Conservation (phyloP, 257 asterid genomes). For the Petunia axillaris region DNA sequence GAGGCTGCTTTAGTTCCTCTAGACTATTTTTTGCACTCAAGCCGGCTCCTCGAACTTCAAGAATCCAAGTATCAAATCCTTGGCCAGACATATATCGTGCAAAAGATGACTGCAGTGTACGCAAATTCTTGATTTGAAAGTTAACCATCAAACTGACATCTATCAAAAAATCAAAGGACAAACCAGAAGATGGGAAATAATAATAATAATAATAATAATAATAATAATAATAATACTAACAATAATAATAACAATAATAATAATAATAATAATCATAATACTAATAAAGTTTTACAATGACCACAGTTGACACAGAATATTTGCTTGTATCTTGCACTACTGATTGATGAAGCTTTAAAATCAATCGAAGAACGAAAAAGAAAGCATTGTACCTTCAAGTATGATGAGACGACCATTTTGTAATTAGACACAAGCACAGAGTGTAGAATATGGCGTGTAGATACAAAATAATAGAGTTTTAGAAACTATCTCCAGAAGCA, state of each 20-base stretch:
- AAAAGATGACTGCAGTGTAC: slow-evolving; percentile 83
- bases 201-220: too few species aligned
- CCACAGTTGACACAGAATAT: background rate
- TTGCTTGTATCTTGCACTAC: slow-evolving; percentile 3
- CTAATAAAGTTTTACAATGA: background rate
- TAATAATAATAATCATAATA: too few species aligned
- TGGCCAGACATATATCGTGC: slow-evolving; percentile 97
- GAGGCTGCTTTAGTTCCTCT: background rate
- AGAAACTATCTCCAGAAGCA: background rate
- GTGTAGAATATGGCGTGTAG: background rate
- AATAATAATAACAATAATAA: too few species aligned
- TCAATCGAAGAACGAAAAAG: slow-evolving; percentile 7
- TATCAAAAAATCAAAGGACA: background rate
- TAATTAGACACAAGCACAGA: slow-evolving; percentile 8
- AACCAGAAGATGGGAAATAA: slow-evolving; percentile 19
- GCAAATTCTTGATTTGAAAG: slow-evolving; percentile 4
- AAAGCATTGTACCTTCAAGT: background rate
- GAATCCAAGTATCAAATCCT: slow-evolving; percentile 98
- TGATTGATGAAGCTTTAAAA: background rate
- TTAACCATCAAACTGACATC: background rate
- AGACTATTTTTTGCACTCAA: slow-evolving; percentile 56
- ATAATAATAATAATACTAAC: too few species aligned
- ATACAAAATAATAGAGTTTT: background rate
- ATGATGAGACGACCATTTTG: background rate
- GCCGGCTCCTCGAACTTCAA: slow-evolving; percentile 98